Base-by-base conservation (phyloP, 2,329 filamentous ascomycete genomes). In the Ophiostoma tasmaniense region DNA sequence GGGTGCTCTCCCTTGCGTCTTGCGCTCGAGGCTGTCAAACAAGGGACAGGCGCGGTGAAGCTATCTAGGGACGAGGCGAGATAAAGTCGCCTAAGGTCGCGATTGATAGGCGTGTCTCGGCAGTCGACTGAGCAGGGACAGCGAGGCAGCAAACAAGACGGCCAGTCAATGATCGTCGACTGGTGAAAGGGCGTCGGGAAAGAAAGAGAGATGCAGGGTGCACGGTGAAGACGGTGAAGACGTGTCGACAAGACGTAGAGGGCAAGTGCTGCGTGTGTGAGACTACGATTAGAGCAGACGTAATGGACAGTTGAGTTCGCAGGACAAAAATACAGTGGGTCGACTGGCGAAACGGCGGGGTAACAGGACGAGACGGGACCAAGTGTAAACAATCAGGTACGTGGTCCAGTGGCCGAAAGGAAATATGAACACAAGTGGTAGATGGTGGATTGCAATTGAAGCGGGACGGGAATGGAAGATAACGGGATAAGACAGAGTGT, bases 341-440 rank as follows among this genome's bases (percentile, higher is more conserved):
- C 64, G n/a, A 33, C 33, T 39, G 61, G 37, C 64, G 64, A 65
- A 65, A 65, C 64, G 64, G 64, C 64, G 64, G 64, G 64, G 64
- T 65, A 65, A 65, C 61, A 10, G 59, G 1, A 62, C 30, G 59
- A 62, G 30, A 62, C 59, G 59, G 28, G n/a, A 35, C 59, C 59
- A 62, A 64, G 20, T 22, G 61, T 64, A 64, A 64, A 64, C 61
- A 64, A 64, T 61, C 55, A 61, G 55, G 50, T 55, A 28, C 50
- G 11, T 10, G 50, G 50, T 22, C 10, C 50, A 25, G 50, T 22
- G 22, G 50, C 22, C 8, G 8, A 25, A 3, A 25, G 50, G 50
- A 11, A 22, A 25, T 25, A 25, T 14, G 2, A 20, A 10, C 2
- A 50, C n/a, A 7, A 13, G 20, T 5, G 25, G 55, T 61, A n/a